These are phyloP conservation scores for Trichosanthes truncata DNA, from an alignment of 306 rosid genomes.

Conservation along the genomic window DNA sequence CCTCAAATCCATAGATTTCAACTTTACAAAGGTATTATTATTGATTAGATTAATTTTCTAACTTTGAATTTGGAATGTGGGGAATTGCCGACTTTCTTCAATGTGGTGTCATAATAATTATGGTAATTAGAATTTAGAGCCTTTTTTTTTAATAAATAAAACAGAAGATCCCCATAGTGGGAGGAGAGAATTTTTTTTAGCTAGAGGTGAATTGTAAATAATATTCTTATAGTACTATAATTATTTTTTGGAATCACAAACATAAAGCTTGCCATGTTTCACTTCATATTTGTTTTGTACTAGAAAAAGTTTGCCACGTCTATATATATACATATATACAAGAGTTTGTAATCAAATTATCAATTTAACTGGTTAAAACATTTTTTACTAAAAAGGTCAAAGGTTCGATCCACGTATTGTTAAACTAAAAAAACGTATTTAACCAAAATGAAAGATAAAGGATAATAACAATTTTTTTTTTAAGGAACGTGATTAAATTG, in stretches of 20 bases:
- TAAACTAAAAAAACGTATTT: too few species aligned
- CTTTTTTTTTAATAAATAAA: neutral
- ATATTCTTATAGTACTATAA: neutral
- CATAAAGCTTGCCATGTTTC: neutral
- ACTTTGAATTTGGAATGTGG: neutral
- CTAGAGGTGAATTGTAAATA: neutral
- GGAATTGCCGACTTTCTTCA: constrained; percentile 4
- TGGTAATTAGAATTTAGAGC: neutral
- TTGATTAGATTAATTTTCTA: neutral
- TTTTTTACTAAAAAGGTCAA: too few species aligned
- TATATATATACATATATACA: too few species aligned
- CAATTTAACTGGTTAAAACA: too few species aligned
- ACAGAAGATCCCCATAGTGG: neutral
- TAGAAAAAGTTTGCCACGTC: too few species aligned
- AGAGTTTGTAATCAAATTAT: too few species aligned
- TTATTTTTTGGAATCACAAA: neutral
- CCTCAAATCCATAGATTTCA: constrained; percentile 7
- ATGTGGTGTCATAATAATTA: neutral
- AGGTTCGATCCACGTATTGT: too few species aligned
- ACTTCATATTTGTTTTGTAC: neutral
- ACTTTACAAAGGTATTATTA: neutral
- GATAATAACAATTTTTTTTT: too few species aligned
- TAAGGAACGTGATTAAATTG: too few species aligned
- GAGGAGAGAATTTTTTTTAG: neutral
- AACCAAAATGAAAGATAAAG: too few species aligned